Conservation (phyloP, 495 filamentous ascomycete species). For the Penicillium robsamsonii region DNA sequence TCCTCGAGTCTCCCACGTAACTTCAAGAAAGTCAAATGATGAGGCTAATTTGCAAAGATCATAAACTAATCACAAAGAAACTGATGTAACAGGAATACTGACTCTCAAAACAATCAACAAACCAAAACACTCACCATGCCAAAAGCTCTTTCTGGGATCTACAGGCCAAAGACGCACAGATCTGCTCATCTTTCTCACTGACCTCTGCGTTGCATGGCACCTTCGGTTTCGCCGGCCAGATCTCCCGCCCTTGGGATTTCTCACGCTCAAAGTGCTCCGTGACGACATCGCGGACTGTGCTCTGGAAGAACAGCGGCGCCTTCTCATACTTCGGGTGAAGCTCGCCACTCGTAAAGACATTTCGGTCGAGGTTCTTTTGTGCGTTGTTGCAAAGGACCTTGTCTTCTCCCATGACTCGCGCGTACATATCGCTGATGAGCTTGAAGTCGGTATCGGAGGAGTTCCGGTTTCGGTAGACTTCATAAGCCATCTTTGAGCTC, state of each 20-base stretch:
- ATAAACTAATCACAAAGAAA: background rate
- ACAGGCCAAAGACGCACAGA: slow-evolving; percentile 28
- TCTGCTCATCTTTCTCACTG: slow-evolving; percentile 30
- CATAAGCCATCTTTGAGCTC: slow-evolving; percentile 42
- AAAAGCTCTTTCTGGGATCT: slow-evolving; percentile 24
- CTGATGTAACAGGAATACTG: background rate
- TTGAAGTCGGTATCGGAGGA: slow-evolving; percentile 42
- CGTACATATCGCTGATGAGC: slow-evolving; percentile 42
- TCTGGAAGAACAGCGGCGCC: slow-evolving; percentile 49
- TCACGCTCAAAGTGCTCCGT: slow-evolving; percentile 42
- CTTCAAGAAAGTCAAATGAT: too few relatives aligned
- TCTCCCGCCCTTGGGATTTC: slow-evolving; percentile 34
- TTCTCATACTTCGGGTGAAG: slow-evolving; percentile 52
- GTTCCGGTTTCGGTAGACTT: slow-evolving; percentile 48
- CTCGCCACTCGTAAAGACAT: slow-evolving; percentile 48
- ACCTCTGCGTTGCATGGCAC: slow-evolving; percentile 20
- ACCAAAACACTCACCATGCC: slow-evolving; percentile 30
- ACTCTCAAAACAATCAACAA: slow-evolving; percentile 7
- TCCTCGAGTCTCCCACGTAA: background rate
- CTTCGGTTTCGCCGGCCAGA: slow-evolving; percentile 44
- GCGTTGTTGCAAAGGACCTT: slow-evolving; percentile 45
- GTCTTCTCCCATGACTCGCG: slow-evolving; percentile 46
- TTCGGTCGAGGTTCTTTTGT: slow-evolving; percentile 49
- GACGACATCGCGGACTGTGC: slow-evolving; percentile 40
- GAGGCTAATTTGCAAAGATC: background rate